Conservation (phyloP, 352 stramenopile genomes). For the Globisporangium canariense region DNA sequence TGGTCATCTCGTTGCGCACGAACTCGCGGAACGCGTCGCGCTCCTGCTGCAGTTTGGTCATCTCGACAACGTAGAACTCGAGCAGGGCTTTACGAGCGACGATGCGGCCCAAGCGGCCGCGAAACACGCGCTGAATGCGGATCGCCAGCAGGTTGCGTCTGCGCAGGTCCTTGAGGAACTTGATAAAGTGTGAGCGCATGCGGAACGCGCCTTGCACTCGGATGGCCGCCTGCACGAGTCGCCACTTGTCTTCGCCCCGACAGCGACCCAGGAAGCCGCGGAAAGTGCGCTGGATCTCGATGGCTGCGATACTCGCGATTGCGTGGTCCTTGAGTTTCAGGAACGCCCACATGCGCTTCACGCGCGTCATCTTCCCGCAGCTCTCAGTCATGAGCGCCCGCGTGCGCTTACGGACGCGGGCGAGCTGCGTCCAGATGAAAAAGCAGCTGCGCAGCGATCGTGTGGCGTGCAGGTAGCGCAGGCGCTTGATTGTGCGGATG, state of each 20-base stretch:
- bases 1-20: slow-evolving; percentile 37
- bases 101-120: slow-evolving; percentile 49
- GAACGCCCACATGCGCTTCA: slow-evolving; percentile 40
- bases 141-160: slow-evolving; percentile 46
- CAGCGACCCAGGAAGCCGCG: slow-evolving; percentile 43
- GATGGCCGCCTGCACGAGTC: slow-evolving; percentile 45
- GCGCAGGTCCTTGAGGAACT: slow-evolving; percentile 36
- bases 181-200: slow-evolving; percentile 56
- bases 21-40: slow-evolving; percentile 39
- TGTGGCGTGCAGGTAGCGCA: slow-evolving; percentile 51
- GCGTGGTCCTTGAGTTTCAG: slow-evolving; percentile 32
- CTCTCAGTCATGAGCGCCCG: slow-evolving; percentile 29
- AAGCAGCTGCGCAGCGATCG: slow-evolving; percentile 40
- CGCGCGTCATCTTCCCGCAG: slow-evolving; percentile 28
- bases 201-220: slow-evolving; percentile 63
- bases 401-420: slow-evolving; percentile 30
- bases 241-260: slow-evolving; percentile 29
- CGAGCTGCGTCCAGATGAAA: slow-evolving; percentile 30
- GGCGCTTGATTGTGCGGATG: slow-evolving; percentile 40
- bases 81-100: slow-evolving; percentile 32
- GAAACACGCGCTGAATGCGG: slow-evolving; percentile 55
- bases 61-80: slow-evolving; percentile 49
- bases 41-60: slow-evolving; percentile 51
- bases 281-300: slow-evolving; percentile 63
- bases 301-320: slow-evolving; percentile 45